Conservation (phyloP, 2,329 filamentous ascomycete species). For the Magnaporthiopsis incrustans region DNA sequence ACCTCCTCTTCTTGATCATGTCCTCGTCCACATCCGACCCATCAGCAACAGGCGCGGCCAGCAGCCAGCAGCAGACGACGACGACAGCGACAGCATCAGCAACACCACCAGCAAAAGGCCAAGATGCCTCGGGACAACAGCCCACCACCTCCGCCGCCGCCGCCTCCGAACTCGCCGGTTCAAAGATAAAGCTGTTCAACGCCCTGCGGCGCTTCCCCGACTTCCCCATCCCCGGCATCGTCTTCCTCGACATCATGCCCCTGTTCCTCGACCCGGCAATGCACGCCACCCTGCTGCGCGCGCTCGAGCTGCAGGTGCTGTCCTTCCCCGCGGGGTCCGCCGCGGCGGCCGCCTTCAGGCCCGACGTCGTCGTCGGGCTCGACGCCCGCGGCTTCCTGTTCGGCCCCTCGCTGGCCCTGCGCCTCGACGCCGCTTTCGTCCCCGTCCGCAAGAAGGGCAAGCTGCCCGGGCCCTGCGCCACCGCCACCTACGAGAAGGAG, state of each 20-base stretch:
- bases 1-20: conserved; percentile 25
- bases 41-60: conserved; percentile 17
- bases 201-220: conserved; percentile 81
- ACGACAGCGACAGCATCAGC: conserved; percentile 20
- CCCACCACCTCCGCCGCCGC: conserved; percentile 52
- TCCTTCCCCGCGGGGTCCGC: conserved; percentile 39
- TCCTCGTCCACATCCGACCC: conserved; percentile 18
- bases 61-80: conserved; percentile 19
- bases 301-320: conserved; percentile 75
- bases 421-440: conserved; percentile 77
- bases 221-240: conserved; percentile 85
- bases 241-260: conserved; percentile 97
- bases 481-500: conserved; percentile 86
- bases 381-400: conserved; percentile 95
- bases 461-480: conserved; percentile 81
- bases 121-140: conserved; percentile 55
- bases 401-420: conserved; percentile 78
- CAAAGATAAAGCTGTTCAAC: conserved; percentile 61
- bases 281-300: conserved; percentile 71
- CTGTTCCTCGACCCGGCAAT: conserved; percentile 73
- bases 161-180: conserved; percentile 58
- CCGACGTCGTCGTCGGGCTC: conserved; percentile 87
- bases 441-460: conserved; percentile 94
- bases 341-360: conserved; percentile 42
- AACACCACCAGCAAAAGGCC: conserved; percentile 24